phyloP scores from a whole-genome alignment of 1,139 yeast species.

The Lodderomyces metapsilosis region DNA sequence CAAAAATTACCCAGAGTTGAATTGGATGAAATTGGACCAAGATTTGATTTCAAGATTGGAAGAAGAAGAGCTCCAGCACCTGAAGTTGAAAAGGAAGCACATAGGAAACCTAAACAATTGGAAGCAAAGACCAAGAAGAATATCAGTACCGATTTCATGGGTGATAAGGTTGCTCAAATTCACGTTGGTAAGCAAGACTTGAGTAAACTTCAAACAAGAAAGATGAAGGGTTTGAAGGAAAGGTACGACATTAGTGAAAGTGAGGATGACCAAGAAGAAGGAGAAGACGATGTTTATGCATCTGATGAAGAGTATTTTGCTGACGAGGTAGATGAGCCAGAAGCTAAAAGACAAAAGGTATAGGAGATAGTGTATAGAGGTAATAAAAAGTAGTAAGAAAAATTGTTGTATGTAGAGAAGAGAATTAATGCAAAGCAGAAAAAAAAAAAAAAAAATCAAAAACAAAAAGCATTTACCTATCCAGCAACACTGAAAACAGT shows the following conservation, averaged over 20 bases:
- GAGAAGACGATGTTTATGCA: slow-evolving; percentile 21
- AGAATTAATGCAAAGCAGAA: too few relatives aligned
- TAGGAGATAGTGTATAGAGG: slow-evolving; percentile 10
- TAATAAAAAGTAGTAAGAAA: background rate
- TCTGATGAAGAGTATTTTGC: slow-evolving; percentile 22
- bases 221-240: slow-evolving; percentile 96
- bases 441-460: background rate
- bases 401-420: background rate
- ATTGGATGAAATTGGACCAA: slow-evolving; percentile 92
- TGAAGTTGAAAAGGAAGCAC: slow-evolving; percentile 89
- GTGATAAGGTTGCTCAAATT: slow-evolving; percentile 95
- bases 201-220: slow-evolving; percentile 86
- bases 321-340: slow-evolving; percentile 34
- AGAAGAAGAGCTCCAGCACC: slow-evolving; percentile 82
- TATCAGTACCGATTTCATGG: slow-evolving; percentile 81
- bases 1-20: slow-evolving; percentile 94
- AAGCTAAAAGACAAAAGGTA: slow-evolving; percentile 34
- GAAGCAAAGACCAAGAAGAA: slow-evolving; percentile 87
- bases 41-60: slow-evolving; percentile 90
- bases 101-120: slow-evolving; percentile 76
- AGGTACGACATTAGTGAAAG: slow-evolving; percentile 70
- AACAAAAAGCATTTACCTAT: too few relatives aligned
- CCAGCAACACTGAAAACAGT: too few relatives aligned
- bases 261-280: slow-evolving; percentile 41
- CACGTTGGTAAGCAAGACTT: slow-evolving; percentile 96